Conservation (phyloP, 2,329 filamentous ascomycete genomes). For the Sporothrix brunneoviolacea region DNA sequence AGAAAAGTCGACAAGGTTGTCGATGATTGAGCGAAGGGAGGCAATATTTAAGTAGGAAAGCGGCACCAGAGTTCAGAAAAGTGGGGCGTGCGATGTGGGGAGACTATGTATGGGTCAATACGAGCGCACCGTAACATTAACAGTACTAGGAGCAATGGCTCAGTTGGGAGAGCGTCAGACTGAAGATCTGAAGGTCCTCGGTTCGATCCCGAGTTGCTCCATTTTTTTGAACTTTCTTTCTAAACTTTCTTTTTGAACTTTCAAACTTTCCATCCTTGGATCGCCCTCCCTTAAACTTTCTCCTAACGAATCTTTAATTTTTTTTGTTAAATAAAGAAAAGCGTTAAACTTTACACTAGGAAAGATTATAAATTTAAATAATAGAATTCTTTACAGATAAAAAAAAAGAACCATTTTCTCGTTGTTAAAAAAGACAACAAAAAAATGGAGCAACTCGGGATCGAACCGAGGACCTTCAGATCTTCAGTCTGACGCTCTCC, state of each 20-base stretch:
- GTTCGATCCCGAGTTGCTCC: conserved; percentile 12
- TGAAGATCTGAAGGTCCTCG: conserved; percentile 10
- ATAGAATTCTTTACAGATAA: neutral
- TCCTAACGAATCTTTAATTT: no score
- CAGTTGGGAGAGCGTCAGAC: conserved; percentile 8
- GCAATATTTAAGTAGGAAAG: no score
- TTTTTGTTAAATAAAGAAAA: neutral
- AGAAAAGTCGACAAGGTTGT: no score
- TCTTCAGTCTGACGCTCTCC: conserved; percentile 4
- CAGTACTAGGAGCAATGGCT: conserved; percentile 6
- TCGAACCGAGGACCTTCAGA: conserved; percentile 12
- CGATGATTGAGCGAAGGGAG: no score
- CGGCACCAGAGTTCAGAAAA: no score
- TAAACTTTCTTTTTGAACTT: neutral
- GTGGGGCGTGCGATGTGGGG: no score
- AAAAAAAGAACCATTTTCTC: neutral
- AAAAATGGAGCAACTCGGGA: conserved; percentile 10
- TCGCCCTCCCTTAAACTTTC: neutral
- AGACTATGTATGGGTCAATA: neutral
- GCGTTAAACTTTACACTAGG: no score
- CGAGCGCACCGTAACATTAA: neutral
- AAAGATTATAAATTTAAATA: no score
- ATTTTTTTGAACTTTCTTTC: neutral
- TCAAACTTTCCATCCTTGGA: no score
- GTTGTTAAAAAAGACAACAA: neutral